Evolutionary conservation across 192 early-diverging fungal species (phyloP), one percentile per base, ranked within the genome.

Genomic region (Dispira parvispora): DNA sequence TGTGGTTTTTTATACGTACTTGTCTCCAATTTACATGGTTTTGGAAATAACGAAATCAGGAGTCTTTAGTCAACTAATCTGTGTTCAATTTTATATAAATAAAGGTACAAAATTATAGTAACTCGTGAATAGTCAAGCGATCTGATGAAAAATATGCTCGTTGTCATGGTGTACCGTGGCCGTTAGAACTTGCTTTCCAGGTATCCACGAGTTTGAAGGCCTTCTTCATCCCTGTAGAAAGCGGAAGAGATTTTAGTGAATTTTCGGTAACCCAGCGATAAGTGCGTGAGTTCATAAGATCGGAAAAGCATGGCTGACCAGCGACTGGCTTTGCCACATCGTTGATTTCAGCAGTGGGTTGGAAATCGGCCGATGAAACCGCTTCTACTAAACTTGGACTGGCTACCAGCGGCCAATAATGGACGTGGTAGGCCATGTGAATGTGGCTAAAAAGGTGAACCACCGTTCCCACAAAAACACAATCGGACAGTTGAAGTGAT

Each of bases 361-460:
- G 8, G 50, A 11, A 52, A 52, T 52, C 21, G 8, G 50, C 21
- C 50, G 18, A 9, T 0, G 10, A 20, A 18, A 25, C 18, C 21
- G 18, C 26, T n/a, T 52, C 21, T 11, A 26, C 3, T 11, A 26
- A 52, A 18, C 13, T 26, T 0, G 10, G 50, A 26, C n/a, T 26
- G 50, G 10, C 20, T 23, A 47, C 46, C 11, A 45, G 21, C 6
- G n/a, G 44, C 26, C 27, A 26, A 42, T 55, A 42, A 32, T 28
- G 26, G n/a, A 47, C 46, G 0, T 26, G 58, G 54, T 52, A 67
- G 54, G 25, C 6, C 18, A 56, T 46, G 28, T 25, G 44, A 43
- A 46, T 53, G 11, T 52, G 46, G 6, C 26, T 26, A 67, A 49
- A 67, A 20, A 54, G 12, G 13, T 65, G 60, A 23, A 21, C 50